Base-by-base conservation (phyloP, 2,329 filamentous ascomycete species). In the Paradendryphiella salina region DNA sequence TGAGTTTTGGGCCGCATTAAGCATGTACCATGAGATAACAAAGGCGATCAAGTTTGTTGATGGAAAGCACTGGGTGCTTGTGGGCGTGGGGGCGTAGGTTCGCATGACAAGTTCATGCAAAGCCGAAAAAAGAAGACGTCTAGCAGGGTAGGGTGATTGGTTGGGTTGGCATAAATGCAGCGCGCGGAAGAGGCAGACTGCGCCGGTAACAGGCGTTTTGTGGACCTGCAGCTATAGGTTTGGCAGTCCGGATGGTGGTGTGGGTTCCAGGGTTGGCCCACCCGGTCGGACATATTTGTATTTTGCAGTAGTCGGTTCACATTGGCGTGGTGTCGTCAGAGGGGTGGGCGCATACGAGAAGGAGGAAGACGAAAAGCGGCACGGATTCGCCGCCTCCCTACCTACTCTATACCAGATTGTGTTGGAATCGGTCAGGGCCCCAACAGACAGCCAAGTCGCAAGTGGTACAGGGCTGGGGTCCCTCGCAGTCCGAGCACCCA, bases 381-480 rank as follows among this genome's bases (percentile, higher is more conserved):
- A 14, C 14, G 15, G 8, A 34, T 34, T 15, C 13, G 45, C 20
- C 45, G 29, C 29, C 14, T 20, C 13, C n/a, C 9, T 3, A n/a
- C n/a, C 31, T 34, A 13, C 29, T n/a, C n/a, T 29, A 28, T 29
- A 20, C 39, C 29, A 26, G 45, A 26, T 15, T 20, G 36, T 10
- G 23, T 10, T 9, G 23, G 6, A 13, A 13, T n/a, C n/a, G n/a
- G 10, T 31, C 38, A 41, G 10, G 15, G n/a, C n/a, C n/a, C 17
- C 13, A 21, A 14, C 11, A 15, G 40, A 10, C 33, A 9, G 28
- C 32, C 36, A 29, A 34, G 28, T 38, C 44, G 23, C 44, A 43
- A 41, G 50, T 48, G 17, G 48, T 50, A 42, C 42, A 47, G 32
- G 44, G 44, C 50, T 52, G 44, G 50, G 50, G 38, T 43, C 34